Conservation (phyloP, 176 grass and related monocot species). For the Bothriochloa decipiens region DNA sequence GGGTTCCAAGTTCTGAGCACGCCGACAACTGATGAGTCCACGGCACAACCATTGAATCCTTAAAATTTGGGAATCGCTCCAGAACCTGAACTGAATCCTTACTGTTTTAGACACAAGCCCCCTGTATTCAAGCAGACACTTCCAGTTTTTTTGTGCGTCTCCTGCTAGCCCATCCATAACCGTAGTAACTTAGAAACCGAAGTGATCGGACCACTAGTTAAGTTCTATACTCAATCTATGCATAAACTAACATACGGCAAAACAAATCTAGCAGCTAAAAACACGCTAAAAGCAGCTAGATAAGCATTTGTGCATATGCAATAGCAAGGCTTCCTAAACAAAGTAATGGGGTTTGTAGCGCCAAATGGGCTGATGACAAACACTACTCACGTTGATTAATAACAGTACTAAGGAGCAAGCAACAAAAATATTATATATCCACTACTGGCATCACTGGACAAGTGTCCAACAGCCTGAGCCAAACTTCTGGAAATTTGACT, state of each 20-base stretch:
- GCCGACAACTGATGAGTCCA: not conserved
- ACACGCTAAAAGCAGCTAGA: not conserved
- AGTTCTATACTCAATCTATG: not conserved
- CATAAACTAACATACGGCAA: not conserved
- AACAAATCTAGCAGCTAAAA: not conserved
- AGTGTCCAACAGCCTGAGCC: not conserved
- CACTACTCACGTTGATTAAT: too few species aligned
- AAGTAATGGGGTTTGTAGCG: not conserved
- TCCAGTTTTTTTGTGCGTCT: too few species aligned
- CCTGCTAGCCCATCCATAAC: not conserved
- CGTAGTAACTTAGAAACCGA: not conserved
- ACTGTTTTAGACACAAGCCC: not conserved
- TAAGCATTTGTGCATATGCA: not conserved
- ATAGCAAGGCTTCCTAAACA: too few species aligned
- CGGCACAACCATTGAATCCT: not conserved
- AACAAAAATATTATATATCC: not conserved
- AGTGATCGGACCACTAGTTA: not conserved
- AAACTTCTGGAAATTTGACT: not conserved
- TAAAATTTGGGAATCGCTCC: not conserved
- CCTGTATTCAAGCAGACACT: not conserved
- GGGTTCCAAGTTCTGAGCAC: not conserved
- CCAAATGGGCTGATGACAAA: slow-evolving; percentile 24
- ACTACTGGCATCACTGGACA: not conserved
- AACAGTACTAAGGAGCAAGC: not conserved
- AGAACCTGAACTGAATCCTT: not conserved